Base-by-base conservation (phyloP, 2,329 filamentous ascomycete species). In the Pseudophaeomoniella oleicola region DNA sequence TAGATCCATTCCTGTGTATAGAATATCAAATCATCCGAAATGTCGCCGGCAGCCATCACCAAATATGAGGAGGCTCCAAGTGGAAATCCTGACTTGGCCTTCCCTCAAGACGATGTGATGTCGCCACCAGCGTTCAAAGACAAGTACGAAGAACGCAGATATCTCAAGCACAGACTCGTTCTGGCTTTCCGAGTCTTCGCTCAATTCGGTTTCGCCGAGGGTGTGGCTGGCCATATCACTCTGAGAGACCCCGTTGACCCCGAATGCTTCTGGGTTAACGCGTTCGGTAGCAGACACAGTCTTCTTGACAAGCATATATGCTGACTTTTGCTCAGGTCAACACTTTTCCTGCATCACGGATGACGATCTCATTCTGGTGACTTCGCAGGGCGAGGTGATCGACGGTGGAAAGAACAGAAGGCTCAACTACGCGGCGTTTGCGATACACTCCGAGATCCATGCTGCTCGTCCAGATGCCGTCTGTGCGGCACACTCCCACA, bases 361-460 rank as follows among this genome's bases (percentile, higher is more conserved):
- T 11, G 58, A 55, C 1, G 58, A 62, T 36, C 46, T 61, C 4
- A 59, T 62, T 13, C 50, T 60, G 1, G 53, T 62, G 4, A 57
- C 60, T 34, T 41, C 46, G 19, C 54, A 61, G 6, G 58, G 58
- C 30, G 59, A 55, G 27, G 58, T 62, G 17, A 53, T 54, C 6
- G 57, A 59, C 19, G 58, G 56, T 2, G 58, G 58, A 15, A 54
- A 56, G 15, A 57, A 60, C 43, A 38, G 51, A 4, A 59, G 51
- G 35, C 59, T 51, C 38, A 59, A 60, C 32, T 53, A 55, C 38
- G 62, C 63, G 35, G 71, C 71, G 1, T 75, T 73, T 45, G 68
- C 71, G 57, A 76, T 77, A 37, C 72, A 76, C 49, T 64, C 67
- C 3, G 71, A 69, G 13, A 67, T 75, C 2, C 71, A 76, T 48